Evolutionary conservation across 1,284 basidiomycete species (phyloP).

Genomic region (Austroboletus rostrupii): DNA sequence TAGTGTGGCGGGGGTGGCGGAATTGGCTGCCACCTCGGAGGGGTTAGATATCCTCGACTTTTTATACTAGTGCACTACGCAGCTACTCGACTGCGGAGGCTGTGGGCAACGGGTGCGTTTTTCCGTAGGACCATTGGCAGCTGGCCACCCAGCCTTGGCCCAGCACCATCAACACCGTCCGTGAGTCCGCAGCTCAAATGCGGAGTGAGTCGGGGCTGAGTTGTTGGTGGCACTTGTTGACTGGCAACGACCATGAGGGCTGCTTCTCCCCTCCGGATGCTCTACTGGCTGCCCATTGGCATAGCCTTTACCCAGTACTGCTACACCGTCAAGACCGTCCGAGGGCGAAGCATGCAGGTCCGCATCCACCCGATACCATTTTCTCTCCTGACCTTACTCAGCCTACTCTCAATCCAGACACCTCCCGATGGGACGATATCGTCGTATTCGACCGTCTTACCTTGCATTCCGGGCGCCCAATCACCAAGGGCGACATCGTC

Average conservation of each 20-base stretch:
- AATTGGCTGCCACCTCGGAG: constrained; percentile 15
- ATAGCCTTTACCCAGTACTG: constrained; percentile 49
- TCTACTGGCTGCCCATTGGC: constrained; percentile 59
- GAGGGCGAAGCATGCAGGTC: constrained; percentile 76
- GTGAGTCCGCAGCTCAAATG: no score
- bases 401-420: constrained; percentile 76
- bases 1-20: constrained; percentile 15
- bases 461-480: constrained; percentile 34
- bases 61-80: constrained; percentile 3
- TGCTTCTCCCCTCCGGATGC: constrained; percentile 21
- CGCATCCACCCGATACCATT: constrained; percentile 9
- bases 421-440: constrained; percentile 56
- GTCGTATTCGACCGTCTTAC: constrained; percentile 59
- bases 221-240: constrained; percentile 3
- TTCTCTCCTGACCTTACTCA: constrained; percentile 34
- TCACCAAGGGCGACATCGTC: constrained; percentile 62
- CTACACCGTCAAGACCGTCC: constrained; percentile 52
- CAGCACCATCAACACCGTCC: no score
- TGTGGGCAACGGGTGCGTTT: no score
- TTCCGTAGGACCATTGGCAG: no score
- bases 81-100: constrained; percentile 2
- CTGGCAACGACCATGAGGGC: background rate
- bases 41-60: background rate
- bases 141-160: no score
- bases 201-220: no score